Evolutionary conservation across 176 grass and related monocot genomes (phyloP), one percentile per base, ranked within the genome.

Genomic region (Secale cereale): DNA sequence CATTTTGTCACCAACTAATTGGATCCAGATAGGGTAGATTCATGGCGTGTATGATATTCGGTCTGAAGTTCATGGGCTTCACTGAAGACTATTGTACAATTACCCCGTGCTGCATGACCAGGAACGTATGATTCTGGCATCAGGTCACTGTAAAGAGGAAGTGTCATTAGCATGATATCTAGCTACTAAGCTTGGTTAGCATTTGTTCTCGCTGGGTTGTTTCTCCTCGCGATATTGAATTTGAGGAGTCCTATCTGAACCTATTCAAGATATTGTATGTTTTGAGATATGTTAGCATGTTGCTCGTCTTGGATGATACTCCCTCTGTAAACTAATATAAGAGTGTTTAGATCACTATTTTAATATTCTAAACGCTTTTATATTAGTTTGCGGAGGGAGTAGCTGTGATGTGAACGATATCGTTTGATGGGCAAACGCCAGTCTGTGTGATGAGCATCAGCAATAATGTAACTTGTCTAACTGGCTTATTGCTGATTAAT

Each of bases 1-100:
- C 97, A 96, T 91, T 96, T 99, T 59, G 91, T 96, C 70, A 82
- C 88, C 75, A 91, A 61, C 77, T 86, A 86, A 22, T 64, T 77
- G 60, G 35, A 59, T 74, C 56, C 46, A 66, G 13, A 62, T 26
- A 74, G 7, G 43, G 31, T 32, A 29, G 45, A 68, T 80, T 66
- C 48, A 27, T 59, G 83, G 39, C 81, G 59, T 80, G 62, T 52
- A 57, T 57, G 52, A n/a, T 56, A 57, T 77, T 61, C 72, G 14
- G 48, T 75, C 67, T 60, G 35, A 50, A 82, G 6, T 50, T 63
- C 23, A 76, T 60, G 31, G 22, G 45, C 65, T 74, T 59, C 25
- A 33, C 20, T 62, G 33, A 80, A 71, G 81, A 81, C 63, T 32
- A n/a, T 50, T 91, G 77, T 87, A 77, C 30, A 71, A 74, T 62